Evolutionary conservation across 306 rosid species (phyloP).

Genomic region (Cicer cuneatum): DNA sequence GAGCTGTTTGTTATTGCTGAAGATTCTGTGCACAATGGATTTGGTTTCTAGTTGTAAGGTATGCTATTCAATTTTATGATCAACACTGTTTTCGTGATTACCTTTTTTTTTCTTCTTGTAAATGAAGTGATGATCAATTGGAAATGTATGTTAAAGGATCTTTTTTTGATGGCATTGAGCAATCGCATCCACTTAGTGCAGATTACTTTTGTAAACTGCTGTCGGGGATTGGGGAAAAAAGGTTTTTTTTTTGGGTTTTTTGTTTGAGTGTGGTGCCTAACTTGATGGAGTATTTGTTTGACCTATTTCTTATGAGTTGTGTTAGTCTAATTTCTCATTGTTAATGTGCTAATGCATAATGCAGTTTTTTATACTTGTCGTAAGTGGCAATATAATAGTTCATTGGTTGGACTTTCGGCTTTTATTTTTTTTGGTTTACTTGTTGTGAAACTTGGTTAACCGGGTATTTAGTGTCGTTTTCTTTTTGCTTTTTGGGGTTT

Average conservation of each 20-base stretch:
- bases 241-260: background rate
- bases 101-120: background rate
- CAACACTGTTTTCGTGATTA: background rate
- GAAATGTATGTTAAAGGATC: background rate
- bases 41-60: slow-evolving; percentile 82
- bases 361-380: slow-evolving; percentile 12
- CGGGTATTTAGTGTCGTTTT: background rate
- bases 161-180: slow-evolving; percentile 1
- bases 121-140: background rate
- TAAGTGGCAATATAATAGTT: background rate
- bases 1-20: slow-evolving; percentile 48
- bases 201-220: slow-evolving; percentile 25
- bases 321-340: background rate
- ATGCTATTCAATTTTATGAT: slow-evolving; percentile 18
- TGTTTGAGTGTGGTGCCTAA: slow-evolving; percentile 17
- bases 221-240: background rate
- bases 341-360: background rate
- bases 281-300: background rate
- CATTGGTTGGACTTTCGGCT: slow-evolving; percentile 15
- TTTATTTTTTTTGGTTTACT: slow-evolving; percentile 35
- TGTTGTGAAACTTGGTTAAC: background rate
- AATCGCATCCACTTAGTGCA: slow-evolving; percentile 2
- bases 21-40: slow-evolving; percentile 67
- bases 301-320: background rate
- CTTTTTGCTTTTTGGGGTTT: slow-evolving; percentile 13